Base-by-base conservation (phyloP, 192 early-diverging fungal genomes). In the Entomortierella beljakovae region DNA sequence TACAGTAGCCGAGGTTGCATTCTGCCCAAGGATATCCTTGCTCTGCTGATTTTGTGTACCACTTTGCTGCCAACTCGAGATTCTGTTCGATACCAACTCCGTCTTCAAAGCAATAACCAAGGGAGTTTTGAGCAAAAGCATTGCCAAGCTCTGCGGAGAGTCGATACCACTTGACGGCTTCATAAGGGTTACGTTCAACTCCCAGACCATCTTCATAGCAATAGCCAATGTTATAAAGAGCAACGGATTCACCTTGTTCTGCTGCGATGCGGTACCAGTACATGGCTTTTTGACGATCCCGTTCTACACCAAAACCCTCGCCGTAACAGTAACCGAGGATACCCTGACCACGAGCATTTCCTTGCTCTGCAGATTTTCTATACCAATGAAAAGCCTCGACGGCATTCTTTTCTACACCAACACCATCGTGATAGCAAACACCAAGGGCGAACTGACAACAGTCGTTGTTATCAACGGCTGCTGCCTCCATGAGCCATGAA, bases 251-350 rank as follows among this genome's bases (percentile, higher is more conserved):
- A 5, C 85, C 85, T 60, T 90, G 86, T 22, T 82, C 85, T 6
- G 87, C 88, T 16, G 89, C 89, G 15, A 82, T 84, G 20, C 72
- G 75, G 55, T 90, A 90, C 88, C 88, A 90, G 57, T 84, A 68
- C 80, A 96, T 88, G 23, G 94, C 94, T 52, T 82, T 80, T 40
- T 71, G 71, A 37, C 88, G 86, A 57, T 93, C 90, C 71, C 92
- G 88, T 16, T 87, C 85, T 2, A 86, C 84, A 20, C 91, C 94
- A 60, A 92, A 90, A 3, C 84, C 94, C 84, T 95, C 92, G 11
- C 92, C 93, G 54, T 92, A 96, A 68, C 94, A 96, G 68, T 91
- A 95, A 13, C 94, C 95, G 28, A 96, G 79, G 63, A 90, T 91
- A 76, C 81, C 91, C 72, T 89, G 87, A 6, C 85, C 87, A 29